Conservation (phyloP, 805 yeast species). For the Cyberlindnera americana region DNA sequence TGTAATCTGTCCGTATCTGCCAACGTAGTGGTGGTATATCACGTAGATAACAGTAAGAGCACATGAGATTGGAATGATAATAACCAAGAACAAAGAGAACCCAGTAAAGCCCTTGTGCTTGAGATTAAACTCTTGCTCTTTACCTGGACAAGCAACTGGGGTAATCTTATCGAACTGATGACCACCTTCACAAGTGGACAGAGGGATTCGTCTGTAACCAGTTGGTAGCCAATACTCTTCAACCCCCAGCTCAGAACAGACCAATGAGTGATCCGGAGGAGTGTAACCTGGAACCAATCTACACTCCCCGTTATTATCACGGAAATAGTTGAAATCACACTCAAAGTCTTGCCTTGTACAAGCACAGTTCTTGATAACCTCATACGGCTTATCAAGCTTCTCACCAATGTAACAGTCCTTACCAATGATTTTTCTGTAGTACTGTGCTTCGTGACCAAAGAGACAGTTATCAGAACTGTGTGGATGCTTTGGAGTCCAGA, state of each 20-base stretch:
- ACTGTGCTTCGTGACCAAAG: constrained; percentile 66
- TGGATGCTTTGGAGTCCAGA: constrained; percentile 61
- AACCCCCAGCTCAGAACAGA: constrained; percentile 54
- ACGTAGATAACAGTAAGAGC: constrained; percentile 59
- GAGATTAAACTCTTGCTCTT: constrained; percentile 54
- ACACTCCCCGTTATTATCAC: constrained; percentile 79
- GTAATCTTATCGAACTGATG: constrained; percentile 60
- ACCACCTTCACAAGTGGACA: constrained; percentile 86
- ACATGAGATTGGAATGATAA: constrained; percentile 51
- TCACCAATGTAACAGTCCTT: constrained; percentile 65
- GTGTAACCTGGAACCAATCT: constrained; percentile 69
- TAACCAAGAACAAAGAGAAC: constrained; percentile 46
- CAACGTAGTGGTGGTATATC: constrained; percentile 76
- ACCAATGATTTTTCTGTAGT: constrained; percentile 54
- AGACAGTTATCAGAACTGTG: constrained; percentile 49
- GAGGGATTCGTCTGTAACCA: constrained; percentile 84
- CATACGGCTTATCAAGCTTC: constrained; percentile 55
- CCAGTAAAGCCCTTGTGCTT: constrained; percentile 56
- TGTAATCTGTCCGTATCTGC: constrained; percentile 82
- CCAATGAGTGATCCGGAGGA: constrained; percentile 60
- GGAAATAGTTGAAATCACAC: constrained; percentile 83
- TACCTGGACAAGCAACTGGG: constrained; percentile 85
- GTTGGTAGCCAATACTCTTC: constrained; percentile 83
- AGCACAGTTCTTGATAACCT: constrained; percentile 61
- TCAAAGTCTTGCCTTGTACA: constrained; percentile 88